Base-by-base conservation (phyloP, 2,329 filamentous ascomycete genomes). In the Scytalidium lignicola region DNA sequence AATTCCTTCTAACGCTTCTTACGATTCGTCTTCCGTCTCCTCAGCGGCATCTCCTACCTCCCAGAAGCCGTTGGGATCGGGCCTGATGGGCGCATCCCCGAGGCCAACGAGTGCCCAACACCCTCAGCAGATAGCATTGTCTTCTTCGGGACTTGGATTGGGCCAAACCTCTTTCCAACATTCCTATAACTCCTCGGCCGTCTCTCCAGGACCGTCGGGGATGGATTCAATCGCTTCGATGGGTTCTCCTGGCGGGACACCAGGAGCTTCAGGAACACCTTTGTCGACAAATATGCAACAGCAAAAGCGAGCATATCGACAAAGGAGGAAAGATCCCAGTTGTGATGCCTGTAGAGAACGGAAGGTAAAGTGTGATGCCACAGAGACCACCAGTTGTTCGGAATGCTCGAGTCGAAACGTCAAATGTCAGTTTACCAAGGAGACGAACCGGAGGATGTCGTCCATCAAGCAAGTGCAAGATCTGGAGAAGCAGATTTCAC, bases 401-500 rank as follows among this genome's bases (percentile, higher is more conserved):
- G 93, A 99, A 70, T 99, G 93, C 71, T 93, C 90, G 3, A 96
- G 91, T 66, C 85, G 93, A 56, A 95, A 92, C 65, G 92, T 97
- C 56, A 95, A 95, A 67, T 99, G 93, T 65, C 92, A 97, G 64
- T 99, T 99, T 66, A 99, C 93, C 44, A 99, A 99, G 71, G 93
- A 99, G 70, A 99, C 93, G 12, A 99, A 99, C 67, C 81, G 93
- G 51, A 83, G 93, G 54, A 99, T 99, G 93, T 97, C 93, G 17
- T 97, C 92, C 1, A 97, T 97, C 71, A 99, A 97, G 80, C 93
- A 96, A 74, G 88, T 97, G 12, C 93, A 97, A 69, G 93, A 99
- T 66, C 76, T 99, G 21, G 92, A 97, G 70, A 93, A 90, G 68
- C 91, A 96, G 68, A 81, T 96, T 61, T 80, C 86, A 43, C 79